phyloP scores from a whole-genome alignment of 192 early-diverging fungal species.

The Entomortierella lignicola region DNA sequence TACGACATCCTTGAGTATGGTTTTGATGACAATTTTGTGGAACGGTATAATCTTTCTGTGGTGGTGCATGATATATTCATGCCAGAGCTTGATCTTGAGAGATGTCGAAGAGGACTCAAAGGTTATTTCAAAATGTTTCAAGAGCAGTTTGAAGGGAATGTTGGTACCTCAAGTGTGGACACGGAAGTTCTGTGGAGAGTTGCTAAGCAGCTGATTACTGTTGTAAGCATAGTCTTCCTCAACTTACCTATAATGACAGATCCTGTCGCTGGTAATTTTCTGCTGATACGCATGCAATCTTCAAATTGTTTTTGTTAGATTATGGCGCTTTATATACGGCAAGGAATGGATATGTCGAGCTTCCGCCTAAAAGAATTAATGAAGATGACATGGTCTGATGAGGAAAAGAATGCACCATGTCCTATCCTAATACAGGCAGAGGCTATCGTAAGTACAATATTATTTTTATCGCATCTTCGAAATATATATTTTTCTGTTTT shows the following conservation, averaged over 20 bases:
- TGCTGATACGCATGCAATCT: no score
- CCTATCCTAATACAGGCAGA: not conserved
- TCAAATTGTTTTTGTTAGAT: slow-evolving; percentile 10
- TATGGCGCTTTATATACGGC: slow-evolving; percentile 13
- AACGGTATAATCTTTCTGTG: slow-evolving; percentile 20
- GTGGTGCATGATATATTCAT: slow-evolving; percentile 11
- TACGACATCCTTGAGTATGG: slow-evolving; percentile 24
- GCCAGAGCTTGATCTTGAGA: slow-evolving; percentile 7
- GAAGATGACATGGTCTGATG: slow-evolving; percentile 6
- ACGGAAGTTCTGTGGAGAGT: slow-evolving; percentile 7
- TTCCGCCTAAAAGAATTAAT: slow-evolving; percentile 5
- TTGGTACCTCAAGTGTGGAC: not conserved
- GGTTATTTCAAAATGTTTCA: slow-evolving; percentile 19
- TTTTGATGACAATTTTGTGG: slow-evolving; percentile 9
- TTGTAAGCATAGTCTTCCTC: slow-evolving; percentile 7
- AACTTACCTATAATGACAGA: not conserved
- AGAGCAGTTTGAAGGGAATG: not conserved
- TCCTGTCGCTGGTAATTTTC: no score
- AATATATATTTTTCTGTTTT: not conserved
- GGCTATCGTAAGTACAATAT: not conserved
- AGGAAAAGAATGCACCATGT: not conserved
- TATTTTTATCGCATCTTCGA: not conserved
- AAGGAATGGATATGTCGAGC: not conserved
- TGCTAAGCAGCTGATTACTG: slow-evolving; percentile 3
- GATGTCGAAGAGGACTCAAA: slow-evolving; percentile 3